Base-by-base conservation (phyloP, 2,329 filamentous ascomycete species). In the Penicillium sp. region DNA sequence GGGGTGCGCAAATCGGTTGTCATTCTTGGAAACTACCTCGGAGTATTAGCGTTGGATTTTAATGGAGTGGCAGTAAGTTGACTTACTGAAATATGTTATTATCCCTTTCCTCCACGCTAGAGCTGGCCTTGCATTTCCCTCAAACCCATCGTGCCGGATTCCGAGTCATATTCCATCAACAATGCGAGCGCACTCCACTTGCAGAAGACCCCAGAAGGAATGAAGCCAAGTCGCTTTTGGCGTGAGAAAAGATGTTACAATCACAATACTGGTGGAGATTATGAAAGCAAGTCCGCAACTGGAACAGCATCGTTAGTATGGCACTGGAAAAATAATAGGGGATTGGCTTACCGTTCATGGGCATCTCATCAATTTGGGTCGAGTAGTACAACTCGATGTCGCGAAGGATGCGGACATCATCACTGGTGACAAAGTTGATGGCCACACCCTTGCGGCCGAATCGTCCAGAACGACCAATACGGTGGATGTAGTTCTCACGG, bases 311-410 rank as follows among this genome's bases (percentile, higher is more conserved):
- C 12, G 15, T 33, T 50, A 47, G 42, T 15, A 25, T 38, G 7
- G 17, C 1, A 42, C 27, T 8, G 6, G 35, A 41, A 31, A 31
- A 5, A 9, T 5, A 2, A 31, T 2, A 25, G 7, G 1, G 2
- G 19, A 83, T 83, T 29, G 84, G 83, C 69, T 84, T 85, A 73
- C 91, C 86, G 80, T 88, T 89, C 94, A 99, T 97, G 75, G 94
- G 94, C 94, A 99, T 99, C 87, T 99, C 94, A 83, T 99, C 94
- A 70, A 99, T 97, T 84, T 99, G 94, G 79, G 94, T 99, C 87
- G 91, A 96, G 89, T 99, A 99, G 87, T 97, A 99, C 84, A 97
- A 91, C 81, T 99, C 94, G 72, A 99, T 99, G 82, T 99, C 94
- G 79, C 94, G 88, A 91, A 99, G 95, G 91, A 99, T 97, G 80